phyloP scores from a whole-genome alignment of 2,329 filamentous ascomycete genomes.

The Colletotrichum cuscutae region DNA sequence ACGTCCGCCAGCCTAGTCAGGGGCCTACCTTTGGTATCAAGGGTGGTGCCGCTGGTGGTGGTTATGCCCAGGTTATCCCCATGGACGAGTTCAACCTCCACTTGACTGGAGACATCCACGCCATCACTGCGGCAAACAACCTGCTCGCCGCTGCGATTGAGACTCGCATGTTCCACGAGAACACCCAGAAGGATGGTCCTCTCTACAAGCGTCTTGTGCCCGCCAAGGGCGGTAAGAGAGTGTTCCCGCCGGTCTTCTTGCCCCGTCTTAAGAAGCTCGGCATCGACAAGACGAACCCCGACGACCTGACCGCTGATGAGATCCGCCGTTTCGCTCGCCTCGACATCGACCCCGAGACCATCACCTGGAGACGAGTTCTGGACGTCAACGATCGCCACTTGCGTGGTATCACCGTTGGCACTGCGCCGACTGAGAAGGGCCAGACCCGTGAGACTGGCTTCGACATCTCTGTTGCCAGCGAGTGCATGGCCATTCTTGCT shows the following conservation, averaged over 20 bases:
- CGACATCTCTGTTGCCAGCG: slow-evolving; percentile 96
- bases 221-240: slow-evolving; percentile 86
- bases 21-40: slow-evolving; percentile 99
- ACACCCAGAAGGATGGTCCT: slow-evolving; percentile 89
- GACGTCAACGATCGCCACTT: slow-evolving; percentile 98
- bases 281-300: slow-evolving; percentile 92
- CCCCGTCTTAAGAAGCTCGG: slow-evolving; percentile 94
- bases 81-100: slow-evolving; percentile 99
- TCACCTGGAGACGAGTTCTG: slow-evolving; percentile 95
- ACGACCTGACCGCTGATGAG: slow-evolving; percentile 91
- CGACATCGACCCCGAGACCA: slow-evolving; percentile 96
- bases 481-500: slow-evolving; percentile 98
- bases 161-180: slow-evolving; percentile 98
- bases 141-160: slow-evolving; percentile 95
- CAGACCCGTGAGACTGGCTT: slow-evolving; percentile 90
- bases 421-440: slow-evolving; percentile 90
- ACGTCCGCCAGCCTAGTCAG: slow-evolving; percentile 96
- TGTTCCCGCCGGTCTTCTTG: slow-evolving; percentile 92
- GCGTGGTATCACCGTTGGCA: slow-evolving; percentile 87
- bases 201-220: slow-evolving; percentile 91
- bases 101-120: slow-evolving; percentile 96
- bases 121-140: slow-evolving; percentile 97
- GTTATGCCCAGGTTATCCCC: slow-evolving; percentile 98
- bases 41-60: slow-evolving; percentile 94
- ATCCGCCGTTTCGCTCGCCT: slow-evolving; percentile 88